Evolutionary conservation across 495 filamentous ascomycete species (phyloP), one percentile per base, ranked within the genome.

Genomic region (Wilcoxina mikolae): DNA sequence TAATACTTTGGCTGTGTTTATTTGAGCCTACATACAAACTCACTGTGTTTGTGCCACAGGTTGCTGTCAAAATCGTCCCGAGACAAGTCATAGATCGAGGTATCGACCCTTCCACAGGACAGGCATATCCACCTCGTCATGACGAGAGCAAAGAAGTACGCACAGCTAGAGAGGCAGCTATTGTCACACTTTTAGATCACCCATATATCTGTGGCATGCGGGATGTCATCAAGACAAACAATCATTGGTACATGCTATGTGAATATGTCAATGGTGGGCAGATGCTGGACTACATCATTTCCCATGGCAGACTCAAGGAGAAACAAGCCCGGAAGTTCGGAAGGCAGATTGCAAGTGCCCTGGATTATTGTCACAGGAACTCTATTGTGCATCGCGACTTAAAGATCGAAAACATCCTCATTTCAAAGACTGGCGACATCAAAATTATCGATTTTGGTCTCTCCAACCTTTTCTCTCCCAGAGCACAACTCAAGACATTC

Each of bases 171-270:
- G 91, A 99, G 67, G 93, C 91, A 11, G 91, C 91, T 57, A 96
- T 99, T 60, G 91, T 96, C 56, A 94, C 85, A 24, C 81, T 99
- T 22, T 78, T 95, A 41, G 83, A 88, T 66, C 91, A 96, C 60
- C 93, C 91, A 3, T 94, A 95, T 67, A 94, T 98, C 55, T 99
- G 91, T 68, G 90, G 83, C 4, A 88, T 99, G 79, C 78, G 88
- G 56, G 91, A 99, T 70, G 87, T 95, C 12, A 80, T 95, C 50
- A 84, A 88, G 22, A 96, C 91, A 17, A 85, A 87, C 63, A 91
- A 94, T 69, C 91, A 99, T 68, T 99, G 91, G 91, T 99, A 99
- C 68, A 99, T 99, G 91, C 79, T 99, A 22, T 99, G 96, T 66
- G 91, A 99, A 71, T 95, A 94, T 67, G 93, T 99, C 69, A 95